Percentiles rank a stretch among this genome's conserved stretches.
Evolutionary conservation across 2,329 filamentous ascomycete species (phyloP).

Genomic region (Nakataea oryzae): DNA sequence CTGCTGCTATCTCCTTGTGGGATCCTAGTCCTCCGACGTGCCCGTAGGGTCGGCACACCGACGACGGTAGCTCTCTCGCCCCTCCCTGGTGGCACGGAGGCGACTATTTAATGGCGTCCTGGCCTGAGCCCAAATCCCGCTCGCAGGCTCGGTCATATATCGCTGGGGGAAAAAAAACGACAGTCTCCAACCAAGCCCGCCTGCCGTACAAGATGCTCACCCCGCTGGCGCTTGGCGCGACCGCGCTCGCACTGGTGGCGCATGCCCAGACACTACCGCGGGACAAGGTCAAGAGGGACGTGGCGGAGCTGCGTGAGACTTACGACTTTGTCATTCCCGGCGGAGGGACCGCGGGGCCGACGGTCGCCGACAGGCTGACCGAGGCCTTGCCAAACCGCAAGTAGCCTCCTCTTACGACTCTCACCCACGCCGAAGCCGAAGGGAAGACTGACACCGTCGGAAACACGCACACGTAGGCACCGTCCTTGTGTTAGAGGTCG

Average conservation of each 20-base stretch:
- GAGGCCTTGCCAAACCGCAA: slow-evolving; percentile 19
- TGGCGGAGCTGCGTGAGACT: background rate
- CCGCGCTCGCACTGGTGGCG: background rate
- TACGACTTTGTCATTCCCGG: slow-evolving; percentile 3
- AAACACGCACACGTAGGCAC: slow-evolving; percentile 1
- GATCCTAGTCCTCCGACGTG: too few relatives aligned
- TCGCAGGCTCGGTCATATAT: background rate
- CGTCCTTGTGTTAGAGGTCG: background rate
- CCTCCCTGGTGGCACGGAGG: too few relatives aligned
- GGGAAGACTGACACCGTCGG: background rate
- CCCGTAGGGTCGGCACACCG: too few relatives aligned
- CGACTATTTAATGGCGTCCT: too few relatives aligned
- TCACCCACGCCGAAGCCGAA: background rate
- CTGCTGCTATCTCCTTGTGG: too few relatives aligned
- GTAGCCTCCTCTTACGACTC: background rate
- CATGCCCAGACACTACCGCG: background rate
- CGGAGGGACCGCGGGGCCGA: background rate
- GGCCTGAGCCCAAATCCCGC: too few relatives aligned
- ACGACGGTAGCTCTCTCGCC: too few relatives aligned
- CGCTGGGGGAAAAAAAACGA: background rate
- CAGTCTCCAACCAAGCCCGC: too few relatives aligned
- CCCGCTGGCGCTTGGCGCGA: background rate
- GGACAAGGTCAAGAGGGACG: background rate
- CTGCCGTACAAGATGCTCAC: background rate
- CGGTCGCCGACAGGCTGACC: slow-evolving; percentile 1